Evolutionary conservation across 148 eudicot species (phyloP), one percentile per base, ranked within the genome.

Genomic region (Heliosperma pusillum): DNA sequence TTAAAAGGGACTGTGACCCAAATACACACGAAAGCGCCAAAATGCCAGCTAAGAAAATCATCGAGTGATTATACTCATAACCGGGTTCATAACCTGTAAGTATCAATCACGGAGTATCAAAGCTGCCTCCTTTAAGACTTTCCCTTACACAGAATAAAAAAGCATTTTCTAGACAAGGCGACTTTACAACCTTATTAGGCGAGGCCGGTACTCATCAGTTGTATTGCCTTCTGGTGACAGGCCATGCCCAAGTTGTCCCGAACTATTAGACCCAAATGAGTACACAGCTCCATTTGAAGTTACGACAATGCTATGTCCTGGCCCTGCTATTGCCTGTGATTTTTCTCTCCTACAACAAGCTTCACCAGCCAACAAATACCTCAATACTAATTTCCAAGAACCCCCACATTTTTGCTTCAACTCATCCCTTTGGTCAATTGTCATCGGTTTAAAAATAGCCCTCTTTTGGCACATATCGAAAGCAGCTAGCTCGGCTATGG

Each of bases 241-340:
- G 7, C 97, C 97, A 72, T 95, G 97, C 5, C 98, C 98, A 16
- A 95, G 91, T 82, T 95, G 98, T 40, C 98, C 98, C 0, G 90
- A 90, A 79, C 86, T 87, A 81, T 92, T 95, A 13, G 90, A 90
- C 57, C 98, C 98, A 53, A 95, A 95, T 3, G 98, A 86, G 83
- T 92, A 90, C 68, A 86, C 97, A 76, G 69, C 82, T 67, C 98
- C 98, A 25, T 74, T 88, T 1, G 89, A 84, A 17, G 96, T 90
- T 85, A 95, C 93, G 21, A 88, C 93, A 66, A 95, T 70, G 71
- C 97, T 95, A 66, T 95, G 98, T 30, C 96, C 89, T 0, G 96
- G 96, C 12, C 98, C 98, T 1, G 98, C 98, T 73, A 95, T 78
- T 47, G 98, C 98, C 77, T 92, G 97, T 0, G 93, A 87, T 71